These are phyloP conservation scores for Salix brachista DNA, from an alignment of 345 rosid species.

Conservation along the genomic window DNA sequence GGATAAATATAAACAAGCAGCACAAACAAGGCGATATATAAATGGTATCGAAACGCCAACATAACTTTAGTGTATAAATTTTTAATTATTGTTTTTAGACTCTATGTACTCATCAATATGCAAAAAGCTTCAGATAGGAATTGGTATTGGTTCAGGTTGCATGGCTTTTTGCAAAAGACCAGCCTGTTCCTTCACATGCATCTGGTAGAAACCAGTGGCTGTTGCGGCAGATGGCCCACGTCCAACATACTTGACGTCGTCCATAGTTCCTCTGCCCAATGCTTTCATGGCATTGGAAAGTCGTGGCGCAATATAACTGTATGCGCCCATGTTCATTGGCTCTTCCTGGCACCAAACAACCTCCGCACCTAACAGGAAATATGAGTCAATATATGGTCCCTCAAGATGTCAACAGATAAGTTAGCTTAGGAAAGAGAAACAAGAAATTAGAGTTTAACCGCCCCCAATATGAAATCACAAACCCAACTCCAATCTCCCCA, in stretches of 20 bases:
- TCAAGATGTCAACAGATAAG: not conserved
- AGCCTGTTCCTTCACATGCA: slow-evolving; percentile 56
- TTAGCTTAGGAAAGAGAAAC: not conserved
- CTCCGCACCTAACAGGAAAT: slow-evolving; percentile 47
- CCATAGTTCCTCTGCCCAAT: slow-evolving; percentile 44
- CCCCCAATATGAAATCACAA: not conserved
- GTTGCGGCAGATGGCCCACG: slow-evolving; percentile 76
- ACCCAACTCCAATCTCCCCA: not conserved
- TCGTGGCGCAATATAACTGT: slow-evolving; percentile 49
- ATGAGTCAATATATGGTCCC: not conserved
- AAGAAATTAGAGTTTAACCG: not conserved
- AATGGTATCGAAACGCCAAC: not conserved
- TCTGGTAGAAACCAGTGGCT: slow-evolving; percentile 64
- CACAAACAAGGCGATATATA: not conserved
- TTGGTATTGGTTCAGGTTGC: slow-evolving; percentile 49
- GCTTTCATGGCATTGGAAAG: slow-evolving; percentile 59
- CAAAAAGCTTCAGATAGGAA: slow-evolving; percentile 13
- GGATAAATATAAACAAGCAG: not conserved
- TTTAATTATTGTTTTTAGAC: not conserved
- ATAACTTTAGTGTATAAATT: not conserved
- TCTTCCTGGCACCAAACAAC: slow-evolving; percentile 86
- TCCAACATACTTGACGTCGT: slow-evolving; percentile 61
- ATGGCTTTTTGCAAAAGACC: slow-evolving; percentile 56
- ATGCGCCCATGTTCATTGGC: slow-evolving; percentile 88
- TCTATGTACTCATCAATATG: not conserved